Conservation (phyloP, 225 moss, liverwort and hornwort genomes). For the Neckera pumila region DNA sequence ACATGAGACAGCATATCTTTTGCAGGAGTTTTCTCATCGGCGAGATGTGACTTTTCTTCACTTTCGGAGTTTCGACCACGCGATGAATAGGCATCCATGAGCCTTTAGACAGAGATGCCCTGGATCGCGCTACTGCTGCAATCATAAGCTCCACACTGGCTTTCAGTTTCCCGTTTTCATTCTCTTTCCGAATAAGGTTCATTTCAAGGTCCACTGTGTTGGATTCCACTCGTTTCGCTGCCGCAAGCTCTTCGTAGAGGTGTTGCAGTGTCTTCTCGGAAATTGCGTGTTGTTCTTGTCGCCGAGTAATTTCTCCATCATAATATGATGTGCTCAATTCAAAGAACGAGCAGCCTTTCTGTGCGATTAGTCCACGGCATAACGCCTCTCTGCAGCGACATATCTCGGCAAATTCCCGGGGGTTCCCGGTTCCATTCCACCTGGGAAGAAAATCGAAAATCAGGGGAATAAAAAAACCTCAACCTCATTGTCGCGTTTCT, state of each 20-base stretch:
- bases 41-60: neutral
- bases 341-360: slow-evolving; percentile 4
- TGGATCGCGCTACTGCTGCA: slow-evolving; percentile 26
- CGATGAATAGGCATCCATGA: neutral
- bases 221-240: slow-evolving; percentile 3
- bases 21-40: neutral
- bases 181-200: slow-evolving; percentile 21
- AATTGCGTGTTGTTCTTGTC: slow-evolving; percentile 8
- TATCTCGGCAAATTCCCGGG: slow-evolving; percentile 25
- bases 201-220: slow-evolving; percentile 27
- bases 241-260: slow-evolving; percentile 14
- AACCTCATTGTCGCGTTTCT: neutral
- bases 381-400: slow-evolving; percentile 30
- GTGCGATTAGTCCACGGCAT: slow-evolving; percentile 30
- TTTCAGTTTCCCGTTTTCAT: slow-evolving; percentile 25
- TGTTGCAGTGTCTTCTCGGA: slow-evolving; percentile 20
- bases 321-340: neutral
- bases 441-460: neutral
- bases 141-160: slow-evolving; percentile 26
- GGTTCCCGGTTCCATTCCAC: slow-evolving; percentile 28
- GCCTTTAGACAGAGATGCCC: neutral
- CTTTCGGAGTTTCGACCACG: neutral
- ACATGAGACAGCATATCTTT: slow-evolving; percentile 1
- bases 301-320: slow-evolving; percentile 1
- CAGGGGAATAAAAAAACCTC: neutral